Evolutionary conservation across 2,329 filamentous ascomycete species (phyloP).

Genomic region (Xylaria multiplex): DNA sequence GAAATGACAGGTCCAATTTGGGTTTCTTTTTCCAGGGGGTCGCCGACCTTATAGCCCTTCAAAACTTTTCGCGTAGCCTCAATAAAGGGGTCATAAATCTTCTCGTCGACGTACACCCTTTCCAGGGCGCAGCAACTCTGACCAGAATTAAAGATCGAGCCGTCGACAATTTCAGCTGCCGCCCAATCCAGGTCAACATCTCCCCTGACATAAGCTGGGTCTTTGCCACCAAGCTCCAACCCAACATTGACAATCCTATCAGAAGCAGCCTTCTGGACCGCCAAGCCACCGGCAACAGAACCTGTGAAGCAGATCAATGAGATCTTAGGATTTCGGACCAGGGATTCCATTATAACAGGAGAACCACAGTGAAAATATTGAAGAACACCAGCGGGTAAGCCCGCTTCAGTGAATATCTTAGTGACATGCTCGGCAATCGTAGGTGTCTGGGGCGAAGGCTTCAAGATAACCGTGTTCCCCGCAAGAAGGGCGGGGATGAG

Average conservation of each 20-base stretch:
- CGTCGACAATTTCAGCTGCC: constrained; percentile 93
- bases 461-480: constrained; percentile 91
- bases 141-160: constrained; percentile 97
- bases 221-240: constrained; percentile 92
- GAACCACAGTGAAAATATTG: constrained; percentile 94
- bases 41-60: constrained; percentile 84
- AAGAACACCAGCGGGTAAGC: constrained; percentile 83
- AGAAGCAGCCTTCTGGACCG: constrained; percentile 84
- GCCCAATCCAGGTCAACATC: constrained; percentile 93
- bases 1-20: constrained; percentile 92
- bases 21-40: constrained; percentile 81
- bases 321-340: constrained; percentile 81
- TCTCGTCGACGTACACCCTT: constrained; percentile 88
- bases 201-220: constrained; percentile 86
- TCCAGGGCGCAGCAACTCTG: constrained; percentile 96
- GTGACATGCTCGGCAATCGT: constrained; percentile 88
- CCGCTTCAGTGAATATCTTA: constrained; percentile 80
- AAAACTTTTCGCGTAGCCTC: constrained; percentile 82
- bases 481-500: constrained; percentile 90
- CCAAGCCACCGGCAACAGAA: constrained; percentile 86
- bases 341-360: constrained; percentile 76
- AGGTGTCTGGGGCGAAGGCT: constrained; percentile 94
- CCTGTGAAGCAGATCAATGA: constrained; percentile 92
- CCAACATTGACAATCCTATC: constrained; percentile 87
- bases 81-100: constrained; percentile 85